phyloP scores from a whole-genome alignment of 441 rosid genomes.

The Arabidopsis hybrid region DNA sequence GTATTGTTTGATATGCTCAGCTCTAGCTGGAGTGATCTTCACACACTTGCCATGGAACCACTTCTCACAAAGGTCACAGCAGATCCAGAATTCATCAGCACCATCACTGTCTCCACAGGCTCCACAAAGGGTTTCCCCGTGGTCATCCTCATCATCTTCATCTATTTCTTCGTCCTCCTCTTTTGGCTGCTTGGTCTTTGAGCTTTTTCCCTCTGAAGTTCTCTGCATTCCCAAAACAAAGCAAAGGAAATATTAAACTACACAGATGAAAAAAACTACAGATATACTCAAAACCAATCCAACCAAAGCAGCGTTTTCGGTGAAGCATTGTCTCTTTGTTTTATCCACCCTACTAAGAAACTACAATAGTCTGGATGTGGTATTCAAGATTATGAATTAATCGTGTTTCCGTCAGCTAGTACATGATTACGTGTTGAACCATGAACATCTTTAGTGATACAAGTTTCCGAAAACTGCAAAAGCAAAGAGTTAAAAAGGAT shows the following conservation, averaged over 20 bases:
- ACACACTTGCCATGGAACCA: constrained; percentile 91
- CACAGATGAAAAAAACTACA: background rate
- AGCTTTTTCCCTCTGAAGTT: constrained; percentile 52
- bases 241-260: background rate
- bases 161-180: constrained; percentile 70
- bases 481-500: background rate
- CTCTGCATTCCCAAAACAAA: constrained; percentile 16
- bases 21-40: constrained; percentile 91
- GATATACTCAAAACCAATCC: constrained; percentile 11
- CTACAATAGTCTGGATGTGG: background rate
- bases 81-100: constrained; percentile 72
- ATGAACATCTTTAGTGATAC: background rate
- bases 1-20: constrained; percentile 89
- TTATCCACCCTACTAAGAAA: background rate
- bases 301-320: background rate
- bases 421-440: background rate
- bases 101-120: constrained; percentile 77
- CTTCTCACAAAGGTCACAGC: constrained; percentile 68
- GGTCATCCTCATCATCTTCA: constrained; percentile 76
- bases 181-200: constrained; percentile 48
- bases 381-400: background rate
- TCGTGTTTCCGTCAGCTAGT: background rate
- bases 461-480: background rate
- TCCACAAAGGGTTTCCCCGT: constrained; percentile 75
- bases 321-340: background rate